A percentile compares a stretch with the other conserved stretches of the same genome.
These are phyloP conservation scores for Trichocladium antarcticum DNA, from an alignment of 495 filamentous ascomycete genomes.

Conservation along the genomic window DNA sequence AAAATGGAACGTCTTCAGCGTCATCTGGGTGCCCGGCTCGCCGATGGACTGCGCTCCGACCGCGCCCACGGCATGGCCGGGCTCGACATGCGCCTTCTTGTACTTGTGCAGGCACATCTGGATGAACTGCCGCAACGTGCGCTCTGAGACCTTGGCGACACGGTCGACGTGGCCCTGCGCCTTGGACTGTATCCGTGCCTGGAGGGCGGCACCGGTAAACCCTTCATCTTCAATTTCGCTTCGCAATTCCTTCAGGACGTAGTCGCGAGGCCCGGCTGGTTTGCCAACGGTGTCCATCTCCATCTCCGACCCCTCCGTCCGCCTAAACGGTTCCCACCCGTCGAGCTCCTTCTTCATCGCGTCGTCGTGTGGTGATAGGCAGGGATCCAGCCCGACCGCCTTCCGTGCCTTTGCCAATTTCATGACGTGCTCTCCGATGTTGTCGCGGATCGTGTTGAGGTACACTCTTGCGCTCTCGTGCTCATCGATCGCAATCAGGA, in stretches of 20 bases:
- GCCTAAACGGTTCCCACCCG: constrained; percentile 12
- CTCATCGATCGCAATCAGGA: constrained; percentile 54
- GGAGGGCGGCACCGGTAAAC: background rate
- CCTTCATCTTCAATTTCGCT: constrained; percentile 4
- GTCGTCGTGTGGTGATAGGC: constrained; percentile 14
- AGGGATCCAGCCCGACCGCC: constrained; percentile 30
- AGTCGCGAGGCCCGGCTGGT: background rate
- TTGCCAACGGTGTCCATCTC: constrained; percentile 2
- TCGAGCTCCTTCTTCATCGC: constrained; percentile 7
- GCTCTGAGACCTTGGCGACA: constrained; percentile 67
- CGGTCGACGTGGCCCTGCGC: constrained; percentile 44
- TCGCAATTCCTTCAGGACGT: constrained; percentile 2
- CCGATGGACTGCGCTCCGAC: constrained; percentile 97
- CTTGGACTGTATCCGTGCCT: background rate
- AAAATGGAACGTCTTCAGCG: constrained; percentile 99
- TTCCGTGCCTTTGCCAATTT: constrained; percentile 42
- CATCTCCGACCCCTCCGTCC: background rate
- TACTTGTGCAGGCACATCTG: constrained; percentile 78
- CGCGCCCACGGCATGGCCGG: constrained; percentile 93
- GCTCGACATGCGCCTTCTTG: constrained; percentile 76
- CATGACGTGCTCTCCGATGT: constrained; percentile 42
- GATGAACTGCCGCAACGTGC: constrained; percentile 65
- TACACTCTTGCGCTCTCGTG: constrained; percentile 76
- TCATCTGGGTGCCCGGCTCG: constrained; percentile 98
- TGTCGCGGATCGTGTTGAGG: constrained; percentile 61